phyloP scores from a whole-genome alignment of 2,329 filamentous ascomycete genomes.

The Didymella arachidicola region DNA sequence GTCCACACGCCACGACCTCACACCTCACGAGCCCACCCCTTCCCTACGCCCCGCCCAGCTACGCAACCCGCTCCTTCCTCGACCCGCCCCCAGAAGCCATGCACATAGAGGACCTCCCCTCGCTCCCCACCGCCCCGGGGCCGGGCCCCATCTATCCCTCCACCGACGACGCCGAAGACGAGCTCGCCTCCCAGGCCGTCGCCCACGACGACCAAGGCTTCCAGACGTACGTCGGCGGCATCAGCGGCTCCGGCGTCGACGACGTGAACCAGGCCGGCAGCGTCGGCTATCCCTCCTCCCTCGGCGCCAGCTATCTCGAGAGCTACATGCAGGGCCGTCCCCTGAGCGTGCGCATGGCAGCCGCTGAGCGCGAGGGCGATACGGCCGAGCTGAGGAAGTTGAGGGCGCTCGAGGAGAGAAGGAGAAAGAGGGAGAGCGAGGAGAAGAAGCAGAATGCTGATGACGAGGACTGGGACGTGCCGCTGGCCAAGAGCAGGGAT shows the following conservation, averaged over 20 bases:
- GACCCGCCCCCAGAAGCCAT: slow-evolving; percentile 35
- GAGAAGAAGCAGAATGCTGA: slow-evolving; percentile 14
- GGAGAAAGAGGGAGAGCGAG: slow-evolving; percentile 17
- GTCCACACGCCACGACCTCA: slow-evolving; percentile 18
- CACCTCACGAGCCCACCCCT: slow-evolving; percentile 11
- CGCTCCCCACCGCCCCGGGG: slow-evolving; percentile 22
- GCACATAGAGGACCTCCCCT: slow-evolving; percentile 18
- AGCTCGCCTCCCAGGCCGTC: not conserved
- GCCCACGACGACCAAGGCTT: slow-evolving; percentile 32
- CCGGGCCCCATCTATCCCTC: slow-evolving; percentile 35
- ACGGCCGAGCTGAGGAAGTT: slow-evolving; percentile 4
- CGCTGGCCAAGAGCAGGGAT: slow-evolving; percentile 9
- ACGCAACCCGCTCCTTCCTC: slow-evolving; percentile 38
- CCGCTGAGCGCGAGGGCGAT: slow-evolving; percentile 41
- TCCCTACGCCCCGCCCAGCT: slow-evolving; percentile 18
- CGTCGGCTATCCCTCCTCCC: slow-evolving; percentile 45
- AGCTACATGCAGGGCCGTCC: slow-evolving; percentile 49
- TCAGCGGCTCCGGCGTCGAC: slow-evolving; percentile 45
- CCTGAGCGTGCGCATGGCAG: slow-evolving; percentile 47
- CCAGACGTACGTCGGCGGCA: slow-evolving; percentile 48
- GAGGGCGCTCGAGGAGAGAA: slow-evolving; percentile 14
- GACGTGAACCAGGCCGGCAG: slow-evolving; percentile 46
- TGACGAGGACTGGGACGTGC: slow-evolving; percentile 5
- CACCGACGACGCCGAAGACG: slow-evolving; percentile 16
- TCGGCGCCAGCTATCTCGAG: slow-evolving; percentile 50